Evolutionary conservation across 352 stramenopile genomes (phyloP).

Genomic region (Phytophthora aleatoria): DNA sequence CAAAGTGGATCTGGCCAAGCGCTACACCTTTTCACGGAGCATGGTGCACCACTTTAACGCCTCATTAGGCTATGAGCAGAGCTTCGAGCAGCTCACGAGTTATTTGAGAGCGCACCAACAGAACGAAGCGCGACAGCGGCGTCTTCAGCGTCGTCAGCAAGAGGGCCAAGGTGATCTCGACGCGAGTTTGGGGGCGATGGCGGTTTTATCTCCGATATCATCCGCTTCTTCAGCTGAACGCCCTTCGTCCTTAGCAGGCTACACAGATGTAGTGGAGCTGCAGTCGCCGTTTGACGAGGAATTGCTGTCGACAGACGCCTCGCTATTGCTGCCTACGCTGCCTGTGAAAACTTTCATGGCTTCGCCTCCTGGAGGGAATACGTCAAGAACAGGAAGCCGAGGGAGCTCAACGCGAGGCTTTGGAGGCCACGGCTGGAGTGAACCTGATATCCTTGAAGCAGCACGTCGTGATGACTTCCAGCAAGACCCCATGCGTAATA

Average conservation of each 20-base stretch:
- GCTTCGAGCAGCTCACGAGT: conserved; percentile 58
- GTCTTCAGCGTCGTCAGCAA: conserved; percentile 24
- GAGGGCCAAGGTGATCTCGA: conserved; percentile 22
- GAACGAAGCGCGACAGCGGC: conserved; percentile 35
- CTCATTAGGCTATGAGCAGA: conserved; percentile 79
- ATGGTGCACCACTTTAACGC: conserved; percentile 82
- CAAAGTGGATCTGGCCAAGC: conserved; percentile 71
- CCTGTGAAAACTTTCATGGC: conserved; percentile 31
- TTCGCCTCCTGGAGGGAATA: conserved; percentile 17
- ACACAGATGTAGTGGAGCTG: conserved; percentile 38
- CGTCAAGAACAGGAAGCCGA: conserved; percentile 25
- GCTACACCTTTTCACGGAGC: conserved; percentile 81
- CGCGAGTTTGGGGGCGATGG: conserved; percentile 23
- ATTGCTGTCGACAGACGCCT: conserved; percentile 23
- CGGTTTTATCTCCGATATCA: conserved; percentile 26
- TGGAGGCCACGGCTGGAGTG: conserved; percentile 49
- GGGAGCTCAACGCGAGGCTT: conserved; percentile 20
- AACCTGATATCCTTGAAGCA: conserved; percentile 31
- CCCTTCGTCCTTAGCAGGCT: conserved; percentile 30
- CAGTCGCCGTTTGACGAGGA: conserved; percentile 36
- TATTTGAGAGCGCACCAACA: conserved; percentile 43
- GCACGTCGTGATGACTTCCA: conserved; percentile 26
- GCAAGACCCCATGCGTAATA: conserved; percentile 34
- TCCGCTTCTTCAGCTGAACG: conserved; percentile 24
- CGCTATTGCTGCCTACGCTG: conserved; percentile 28